These are phyloP conservation scores for Xerocomellus intermedius DNA, from an alignment of 768 basidiomycete genomes.

Conservation along the genomic window DNA sequence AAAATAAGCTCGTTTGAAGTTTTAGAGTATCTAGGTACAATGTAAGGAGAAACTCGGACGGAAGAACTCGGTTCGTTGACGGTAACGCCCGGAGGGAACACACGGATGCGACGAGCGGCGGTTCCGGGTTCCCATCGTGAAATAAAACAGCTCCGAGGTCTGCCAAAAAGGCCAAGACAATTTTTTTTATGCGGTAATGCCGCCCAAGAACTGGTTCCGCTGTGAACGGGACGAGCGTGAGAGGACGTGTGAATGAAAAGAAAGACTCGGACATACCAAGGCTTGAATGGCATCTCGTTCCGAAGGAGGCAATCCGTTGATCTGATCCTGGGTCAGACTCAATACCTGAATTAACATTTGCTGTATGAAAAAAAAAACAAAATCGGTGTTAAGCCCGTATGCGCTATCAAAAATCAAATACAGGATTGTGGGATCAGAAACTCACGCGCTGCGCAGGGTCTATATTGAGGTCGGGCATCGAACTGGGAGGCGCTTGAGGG, in stretches of 20 bases:
- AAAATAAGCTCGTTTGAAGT: conserved; percentile 48
- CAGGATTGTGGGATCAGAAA: conserved; percentile 5
- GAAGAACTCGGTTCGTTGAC: neutral
- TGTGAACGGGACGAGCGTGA: conserved; percentile 2
- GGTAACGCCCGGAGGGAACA: neutral
- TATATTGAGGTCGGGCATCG: conserved; percentile 39
- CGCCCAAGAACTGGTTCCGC: conserved; percentile 38
- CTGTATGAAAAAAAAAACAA: conserved; percentile 34
- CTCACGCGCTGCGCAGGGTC: conserved; percentile 53
- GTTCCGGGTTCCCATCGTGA: neutral
- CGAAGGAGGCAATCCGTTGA: conserved; percentile 72
- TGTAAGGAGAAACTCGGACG: neutral
- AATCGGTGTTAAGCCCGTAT: neutral
- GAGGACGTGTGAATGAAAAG: neutral
- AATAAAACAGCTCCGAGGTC: neutral
- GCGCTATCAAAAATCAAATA: neutral
- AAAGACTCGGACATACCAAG: conserved; percentile 47
- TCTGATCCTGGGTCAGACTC: conserved; percentile 76
- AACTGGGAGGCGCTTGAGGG: conserved; percentile 29
- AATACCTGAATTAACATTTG: conserved; percentile 87
- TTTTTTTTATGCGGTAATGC: conserved; percentile 26
- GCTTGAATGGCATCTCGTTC: conserved; percentile 81
- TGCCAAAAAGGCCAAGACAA: neutral
- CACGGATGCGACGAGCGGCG: no score
- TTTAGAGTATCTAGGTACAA: conserved; percentile 14